A percentile compares a stretch with the other conserved stretches of the same genome.
These are phyloP conservation scores for Lobulomyces angularis DNA, from an alignment of 192 early-diverging fungal genomes.

Conservation along the genomic window DNA sequence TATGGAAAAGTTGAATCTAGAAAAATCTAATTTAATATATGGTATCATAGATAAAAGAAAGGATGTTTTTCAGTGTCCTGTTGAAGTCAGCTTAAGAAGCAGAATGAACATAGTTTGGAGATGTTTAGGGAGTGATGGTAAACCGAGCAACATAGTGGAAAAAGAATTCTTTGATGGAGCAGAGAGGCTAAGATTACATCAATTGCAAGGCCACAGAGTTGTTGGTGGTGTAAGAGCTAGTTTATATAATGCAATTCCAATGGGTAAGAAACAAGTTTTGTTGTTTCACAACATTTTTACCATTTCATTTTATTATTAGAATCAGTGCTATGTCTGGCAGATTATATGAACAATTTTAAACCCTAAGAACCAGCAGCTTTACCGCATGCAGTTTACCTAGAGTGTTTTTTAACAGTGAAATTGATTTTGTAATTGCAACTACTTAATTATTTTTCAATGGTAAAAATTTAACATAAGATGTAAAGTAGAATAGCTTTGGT, in stretches of 20 bases:
- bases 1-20: conserved; percentile 54
- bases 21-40: conserved; percentile 63
- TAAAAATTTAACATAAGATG: too few species aligned
- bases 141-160: conserved; percentile 47
- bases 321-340: too few species aligned
- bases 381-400: too few species aligned
- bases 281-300: too few species aligned
- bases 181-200: conserved; percentile 63
- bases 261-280: too few species aligned
- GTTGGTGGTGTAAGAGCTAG: conserved; percentile 87
- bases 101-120: conserved; percentile 86
- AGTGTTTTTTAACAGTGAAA: too few species aligned
- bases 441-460: too few species aligned
- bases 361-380: too few species aligned
- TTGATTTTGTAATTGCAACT: too few species aligned
- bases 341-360: too few species aligned
- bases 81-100: conserved; percentile 44
- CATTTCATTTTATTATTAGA: too few species aligned
- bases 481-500: too few species aligned
- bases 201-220: conserved; percentile 89
- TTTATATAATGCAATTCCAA: conserved; percentile 87
- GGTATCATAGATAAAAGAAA: conserved; percentile 43
- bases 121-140: conserved; percentile 30
- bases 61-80: conserved; percentile 56
- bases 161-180: conserved; percentile 68